These are phyloP conservation scores for Ascochyta koolunga DNA, from an alignment of 2,329 filamentous ascomycete species.

Conservation along the genomic window DNA sequence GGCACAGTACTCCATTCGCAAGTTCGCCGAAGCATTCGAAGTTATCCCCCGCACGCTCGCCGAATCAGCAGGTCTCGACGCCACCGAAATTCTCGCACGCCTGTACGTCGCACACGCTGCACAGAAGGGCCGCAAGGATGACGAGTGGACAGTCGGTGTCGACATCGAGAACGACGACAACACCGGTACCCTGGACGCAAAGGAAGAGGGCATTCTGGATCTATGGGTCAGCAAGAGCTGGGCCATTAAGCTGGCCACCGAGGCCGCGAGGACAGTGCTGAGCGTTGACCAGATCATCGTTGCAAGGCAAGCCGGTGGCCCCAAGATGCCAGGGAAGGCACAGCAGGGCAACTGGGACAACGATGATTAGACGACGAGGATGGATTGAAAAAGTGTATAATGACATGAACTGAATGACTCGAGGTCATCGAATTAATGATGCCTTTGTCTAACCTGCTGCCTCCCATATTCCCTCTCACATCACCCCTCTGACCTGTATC, in stretches of 20 bases:
- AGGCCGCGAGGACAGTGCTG: conserved; percentile 89
- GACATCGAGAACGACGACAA: conserved; percentile 89
- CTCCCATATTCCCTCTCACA: neutral
- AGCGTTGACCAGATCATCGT: conserved; percentile 99
- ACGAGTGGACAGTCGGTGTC: conserved; percentile 91
- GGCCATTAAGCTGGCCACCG: conserved; percentile 96
- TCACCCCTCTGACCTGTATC: too few relatives aligned
- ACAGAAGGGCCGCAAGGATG: conserved; percentile 58
- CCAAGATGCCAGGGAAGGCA: conserved; percentile 95
- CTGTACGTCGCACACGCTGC: conserved; percentile 88
- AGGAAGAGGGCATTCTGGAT: conserved; percentile 88
- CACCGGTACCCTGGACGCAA: conserved; percentile 82
- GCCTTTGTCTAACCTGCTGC: neutral
- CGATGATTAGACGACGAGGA: conserved; percentile 51
- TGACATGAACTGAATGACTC: conserved; percentile 6
- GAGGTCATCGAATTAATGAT: neutral
- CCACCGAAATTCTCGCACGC: conserved; percentile 92
- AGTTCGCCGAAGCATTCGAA: conserved; percentile 97
- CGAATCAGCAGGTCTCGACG: conserved; percentile 93
- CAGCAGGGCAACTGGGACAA: conserved; percentile 71
- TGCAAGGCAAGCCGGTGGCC: conserved; percentile 92
- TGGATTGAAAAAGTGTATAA: conserved; percentile 3
- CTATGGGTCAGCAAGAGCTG: conserved; percentile 90
- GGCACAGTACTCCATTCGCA: conserved; percentile 95
- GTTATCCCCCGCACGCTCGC: conserved; percentile 93